phyloP scores from a whole-genome alignment of 768 basidiomycete species.

The Mycena rebaudengoi region DNA sequence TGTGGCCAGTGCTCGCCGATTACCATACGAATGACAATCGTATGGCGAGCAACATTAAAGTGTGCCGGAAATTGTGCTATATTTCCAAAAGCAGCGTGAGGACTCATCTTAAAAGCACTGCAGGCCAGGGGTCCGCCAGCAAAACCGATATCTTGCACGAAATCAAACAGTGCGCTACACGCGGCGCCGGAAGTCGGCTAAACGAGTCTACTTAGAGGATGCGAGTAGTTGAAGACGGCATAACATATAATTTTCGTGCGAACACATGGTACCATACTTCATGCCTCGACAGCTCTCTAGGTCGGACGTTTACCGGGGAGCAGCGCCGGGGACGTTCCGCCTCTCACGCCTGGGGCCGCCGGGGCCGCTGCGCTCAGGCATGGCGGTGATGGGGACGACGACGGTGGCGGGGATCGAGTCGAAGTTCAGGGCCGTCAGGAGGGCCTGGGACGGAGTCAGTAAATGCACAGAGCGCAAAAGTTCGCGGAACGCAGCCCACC shows the following conservation, averaged over 20 bases:
- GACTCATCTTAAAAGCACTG: no score
- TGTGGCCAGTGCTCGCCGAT: no score
- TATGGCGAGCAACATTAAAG: no score
- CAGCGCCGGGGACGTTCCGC: slow-evolving; percentile 85
- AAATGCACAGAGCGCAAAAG: not conserved
- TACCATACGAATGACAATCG: no score
- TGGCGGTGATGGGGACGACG: slow-evolving; percentile 67
- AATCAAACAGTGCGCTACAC: no score
- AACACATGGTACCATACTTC: slow-evolving; percentile 27
- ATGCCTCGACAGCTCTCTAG: slow-evolving; percentile 5
- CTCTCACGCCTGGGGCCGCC: slow-evolving; percentile 73
- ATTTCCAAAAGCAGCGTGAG: no score
- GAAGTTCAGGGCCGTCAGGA: slow-evolving; percentile 93
- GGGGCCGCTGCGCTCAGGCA: slow-evolving; percentile 62
- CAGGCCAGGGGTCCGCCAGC: no score
- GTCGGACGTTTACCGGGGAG: slow-evolving; percentile 42
- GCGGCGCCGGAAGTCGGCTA: no score
- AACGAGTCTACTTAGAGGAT: no score
- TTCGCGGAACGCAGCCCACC: slow-evolving; percentile 58
- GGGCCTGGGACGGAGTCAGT: slow-evolving; percentile 58
- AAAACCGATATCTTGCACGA: no score
- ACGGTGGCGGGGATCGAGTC: slow-evolving; percentile 87
- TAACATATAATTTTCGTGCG: slow-evolving; percentile 24
- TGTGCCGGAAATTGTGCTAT: no score
- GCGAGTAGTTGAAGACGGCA: slow-evolving; percentile 23